Evolutionary conservation across 495 filamentous ascomycete species (phyloP), one percentile per base, ranked within the genome.

Genomic region (Pyronema domesticum): DNA sequence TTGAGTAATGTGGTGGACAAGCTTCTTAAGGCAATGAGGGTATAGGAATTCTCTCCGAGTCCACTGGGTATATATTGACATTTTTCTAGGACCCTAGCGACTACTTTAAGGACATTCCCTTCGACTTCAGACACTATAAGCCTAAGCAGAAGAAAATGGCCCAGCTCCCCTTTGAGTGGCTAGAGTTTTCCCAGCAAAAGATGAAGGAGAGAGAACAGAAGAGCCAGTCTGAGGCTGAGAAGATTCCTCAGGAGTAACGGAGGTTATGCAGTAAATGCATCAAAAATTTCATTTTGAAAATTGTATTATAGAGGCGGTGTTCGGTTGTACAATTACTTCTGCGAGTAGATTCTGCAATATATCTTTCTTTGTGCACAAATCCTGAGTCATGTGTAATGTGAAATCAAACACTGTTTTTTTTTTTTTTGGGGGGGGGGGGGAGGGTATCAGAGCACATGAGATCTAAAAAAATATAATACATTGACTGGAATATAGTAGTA

Each of bases 51-150:
- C 33, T 53, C n/a, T 14, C 54, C 14, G 6, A 14, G 15, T 1
- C 15, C 11, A 50, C 13, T n/a, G 34, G 47, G 30, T n/a, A 13
- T 8, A 11, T 50, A 11, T 34, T 50, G 30, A 50, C 47, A 4
- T 11, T 48, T 37, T 9, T 51, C 40, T 57, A 79, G 75, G 80
- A 94, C 61, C 66, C 69, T 0, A 78, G 71, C 35, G 91, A 98
- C 59, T 80, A 76, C 40, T 95, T 95, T 60, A 78, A 80, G 53
- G 89, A 99, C 66, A 69, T 99, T 15, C 89, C 93, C 9, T 73
- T 96, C 10, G 89, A 98, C 65, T 83, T 85, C 36, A 77, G 91
- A 60, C 89, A 96, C 66, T 81, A 93, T 69, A 80, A 77, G 61
- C 74, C 75, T 51, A 89, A 84, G 70, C 54, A 46, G n/a, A 37